Evolutionary conservation across 2,329 filamentous ascomycete species (phyloP).

Genomic region (Ceratocystis cacaofunesta): DNA sequence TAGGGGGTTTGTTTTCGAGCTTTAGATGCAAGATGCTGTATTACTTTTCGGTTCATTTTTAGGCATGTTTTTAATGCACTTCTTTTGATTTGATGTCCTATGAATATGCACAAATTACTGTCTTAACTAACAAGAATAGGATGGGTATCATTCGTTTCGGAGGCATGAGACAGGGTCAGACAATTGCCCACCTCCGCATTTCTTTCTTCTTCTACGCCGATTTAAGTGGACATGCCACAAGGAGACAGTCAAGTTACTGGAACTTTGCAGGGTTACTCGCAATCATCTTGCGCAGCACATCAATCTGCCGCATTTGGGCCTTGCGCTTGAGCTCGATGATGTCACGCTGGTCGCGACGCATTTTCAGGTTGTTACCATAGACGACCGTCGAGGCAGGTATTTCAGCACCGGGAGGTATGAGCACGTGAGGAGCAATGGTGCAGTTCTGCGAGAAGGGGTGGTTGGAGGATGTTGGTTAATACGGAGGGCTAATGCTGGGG

Average conservation of each 20-base stretch:
- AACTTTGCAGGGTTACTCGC: conserved; percentile 44
- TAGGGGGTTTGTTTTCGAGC: neutral
- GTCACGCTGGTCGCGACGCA: conserved; percentile 43
- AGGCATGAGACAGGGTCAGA: neutral
- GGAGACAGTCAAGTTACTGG: neutral
- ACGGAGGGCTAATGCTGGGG: neutral
- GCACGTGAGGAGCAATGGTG: conserved; percentile 51
- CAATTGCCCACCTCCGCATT: neutral
- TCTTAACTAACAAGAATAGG: neutral
- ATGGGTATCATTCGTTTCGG: conserved; percentile 6
- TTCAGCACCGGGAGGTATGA: conserved; percentile 40
- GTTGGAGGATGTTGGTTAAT: neutral
- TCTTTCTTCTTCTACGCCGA: neutral
- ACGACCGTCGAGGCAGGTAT: conserved; percentile 55
- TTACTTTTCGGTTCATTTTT: neutral
- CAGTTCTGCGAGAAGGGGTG: conserved; percentile 39
- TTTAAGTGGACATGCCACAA: neutral
- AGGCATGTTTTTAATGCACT: neutral
- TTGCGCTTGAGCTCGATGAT: conserved; percentile 48
- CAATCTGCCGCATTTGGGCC: conserved; percentile 51
- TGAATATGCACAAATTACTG: neutral
- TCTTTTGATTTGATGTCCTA: neutral
- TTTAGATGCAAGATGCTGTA: neutral
- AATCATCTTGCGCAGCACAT: conserved; percentile 52
- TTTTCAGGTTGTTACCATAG: conserved; percentile 44